Evolutionary conservation across 129 eudicot genomes (phyloP).

Genomic region (Pulicaria dysenterica): DNA sequence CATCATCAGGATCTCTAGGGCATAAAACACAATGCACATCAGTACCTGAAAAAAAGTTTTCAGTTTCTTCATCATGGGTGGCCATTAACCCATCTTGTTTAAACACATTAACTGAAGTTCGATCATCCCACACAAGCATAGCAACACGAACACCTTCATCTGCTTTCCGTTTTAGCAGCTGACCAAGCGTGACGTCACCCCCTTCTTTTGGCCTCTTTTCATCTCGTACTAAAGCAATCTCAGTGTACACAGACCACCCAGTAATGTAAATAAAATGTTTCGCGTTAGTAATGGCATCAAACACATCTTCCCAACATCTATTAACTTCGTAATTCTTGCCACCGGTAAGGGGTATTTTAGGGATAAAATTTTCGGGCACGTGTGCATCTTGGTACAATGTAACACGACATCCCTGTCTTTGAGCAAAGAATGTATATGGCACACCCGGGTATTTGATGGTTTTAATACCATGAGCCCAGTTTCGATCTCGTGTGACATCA

Average conservation of each 20-base stretch:
- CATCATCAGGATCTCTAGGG: slow-evolving; percentile 79
- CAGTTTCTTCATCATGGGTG: slow-evolving; percentile 82
- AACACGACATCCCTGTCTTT: slow-evolving; percentile 65
- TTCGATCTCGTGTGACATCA: slow-evolving; percentile 66
- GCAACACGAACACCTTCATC: slow-evolving; percentile 68
- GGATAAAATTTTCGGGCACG: slow-evolving; percentile 62
- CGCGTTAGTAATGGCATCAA: slow-evolving; percentile 67
- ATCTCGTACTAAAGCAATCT: slow-evolving; percentile 68
- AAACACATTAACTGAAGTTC: slow-evolving; percentile 58
- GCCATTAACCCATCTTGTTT: slow-evolving; percentile 85
- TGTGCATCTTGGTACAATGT: slow-evolving; percentile 80
- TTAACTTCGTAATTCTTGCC: slow-evolving; percentile 66
- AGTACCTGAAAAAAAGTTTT: slow-evolving; percentile 43
- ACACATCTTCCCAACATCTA: slow-evolving; percentile 79
- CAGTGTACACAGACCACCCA: slow-evolving; percentile 84
- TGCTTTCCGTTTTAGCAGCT: slow-evolving; percentile 67
- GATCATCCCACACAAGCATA: slow-evolving; percentile 77
- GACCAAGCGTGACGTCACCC: slow-evolving; percentile 69
- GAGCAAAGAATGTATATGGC: slow-evolving; percentile 68
- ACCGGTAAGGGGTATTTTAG: slow-evolving; percentile 58
- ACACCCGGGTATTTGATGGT: slow-evolving; percentile 65
- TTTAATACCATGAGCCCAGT: slow-evolving; percentile 61
- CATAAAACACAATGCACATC: slow-evolving; percentile 71
- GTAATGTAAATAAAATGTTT: slow-evolving; percentile 72
- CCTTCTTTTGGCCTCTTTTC: slow-evolving; percentile 61